Evolutionary conservation across 169 alveolate genomes (phyloP), one percentile per base, ranked within the genome.

Genomic region (Cryptosporidium canis): DNA sequence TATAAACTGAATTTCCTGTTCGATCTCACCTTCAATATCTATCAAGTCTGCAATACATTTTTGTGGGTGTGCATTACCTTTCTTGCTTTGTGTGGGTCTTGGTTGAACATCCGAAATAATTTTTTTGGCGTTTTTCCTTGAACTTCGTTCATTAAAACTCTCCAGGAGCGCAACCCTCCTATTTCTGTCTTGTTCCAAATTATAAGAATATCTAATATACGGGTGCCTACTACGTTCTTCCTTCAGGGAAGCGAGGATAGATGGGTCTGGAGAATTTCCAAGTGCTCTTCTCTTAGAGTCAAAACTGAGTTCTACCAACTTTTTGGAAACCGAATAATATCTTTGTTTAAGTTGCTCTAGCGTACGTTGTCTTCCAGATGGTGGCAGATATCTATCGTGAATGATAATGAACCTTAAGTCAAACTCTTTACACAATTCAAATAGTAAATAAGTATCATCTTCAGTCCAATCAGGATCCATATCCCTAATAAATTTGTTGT

Each of bases 211-310:
- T 56, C 94, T 94, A 48, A 94, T 82, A 21, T 93, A 92, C 4
- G 96, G 96, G 37, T 94, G 96, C 41, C 96, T 56, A 8, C 92
- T 90, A 27, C 92, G 77, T 61, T 92, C 96, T 64, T 94, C 96
- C 63, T 93, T 91, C 66, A 94, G 83, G 66, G 95, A 85, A 11
- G 92, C 71, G 31, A 77, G 87, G 2, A 92, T 48, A 43, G 92
- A 92, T 33, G 93, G 95, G 68, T 93, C 95, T 21, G 93, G 92
- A 71, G 93, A 92, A 66, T 93, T 82, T 68, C 92, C 93, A 83
- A 93, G 96, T 18, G 92, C 66, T 51, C 93, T 93, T 31, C 94
- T 92, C 83, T 92, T 93, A 66, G 93, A 92, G 90, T 94, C 96
- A 47, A 85, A 93, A 18, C 84, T 55, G 87, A 83, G 90, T 85